Conservation (phyloP, 2,329 filamentous ascomycete genomes). For the Hymenoscyphus repandus region DNA sequence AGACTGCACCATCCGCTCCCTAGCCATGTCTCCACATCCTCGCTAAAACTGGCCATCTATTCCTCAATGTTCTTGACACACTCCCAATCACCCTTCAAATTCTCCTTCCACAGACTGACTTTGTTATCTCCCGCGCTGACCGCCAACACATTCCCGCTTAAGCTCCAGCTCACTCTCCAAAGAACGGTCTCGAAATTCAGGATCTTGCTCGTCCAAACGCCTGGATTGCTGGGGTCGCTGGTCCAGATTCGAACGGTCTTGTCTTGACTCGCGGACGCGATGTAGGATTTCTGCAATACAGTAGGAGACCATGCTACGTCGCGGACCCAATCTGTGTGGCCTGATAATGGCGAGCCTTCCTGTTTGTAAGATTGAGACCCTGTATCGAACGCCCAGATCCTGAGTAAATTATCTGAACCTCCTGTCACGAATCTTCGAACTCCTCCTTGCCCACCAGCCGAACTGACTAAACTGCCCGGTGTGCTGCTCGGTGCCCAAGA, state of each 20-base stretch:
- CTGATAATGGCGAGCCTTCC: constrained; percentile 61
- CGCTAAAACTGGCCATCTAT: constrained; percentile 37
- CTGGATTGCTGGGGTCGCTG: constrained; percentile 58
- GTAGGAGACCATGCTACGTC: constrained; percentile 97
- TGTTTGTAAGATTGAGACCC: constrained; percentile 56
- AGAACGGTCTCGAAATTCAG: constrained; percentile 83
- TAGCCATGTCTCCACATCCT: not conserved
- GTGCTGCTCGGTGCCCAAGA: constrained; percentile 86
- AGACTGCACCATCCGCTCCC: not conserved
- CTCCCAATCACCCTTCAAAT: constrained; percentile 93
- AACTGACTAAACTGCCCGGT: constrained; percentile 79
- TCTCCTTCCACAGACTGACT: constrained; percentile 98
- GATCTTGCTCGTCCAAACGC: constrained; percentile 79
- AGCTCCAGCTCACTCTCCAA: constrained; percentile 96
- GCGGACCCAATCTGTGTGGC: constrained; percentile 94
- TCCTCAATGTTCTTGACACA: constrained; percentile 95
- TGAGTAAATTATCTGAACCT: constrained; percentile 87
- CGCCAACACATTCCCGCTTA: constrained; percentile 93
- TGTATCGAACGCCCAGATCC: constrained; percentile 81
- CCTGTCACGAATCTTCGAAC: constrained; percentile 88
- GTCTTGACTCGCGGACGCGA: constrained; percentile 91
- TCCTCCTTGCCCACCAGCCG: constrained; percentile 54
- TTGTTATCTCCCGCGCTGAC: constrained; percentile 94
- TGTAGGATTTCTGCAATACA: constrained; percentile 92
- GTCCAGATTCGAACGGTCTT: constrained; percentile 99